Evolutionary conservation across 2,329 filamentous ascomycete species (phyloP), one percentile per base, ranked within the genome.

Genomic region (Lomentospora prolificans): DNA sequence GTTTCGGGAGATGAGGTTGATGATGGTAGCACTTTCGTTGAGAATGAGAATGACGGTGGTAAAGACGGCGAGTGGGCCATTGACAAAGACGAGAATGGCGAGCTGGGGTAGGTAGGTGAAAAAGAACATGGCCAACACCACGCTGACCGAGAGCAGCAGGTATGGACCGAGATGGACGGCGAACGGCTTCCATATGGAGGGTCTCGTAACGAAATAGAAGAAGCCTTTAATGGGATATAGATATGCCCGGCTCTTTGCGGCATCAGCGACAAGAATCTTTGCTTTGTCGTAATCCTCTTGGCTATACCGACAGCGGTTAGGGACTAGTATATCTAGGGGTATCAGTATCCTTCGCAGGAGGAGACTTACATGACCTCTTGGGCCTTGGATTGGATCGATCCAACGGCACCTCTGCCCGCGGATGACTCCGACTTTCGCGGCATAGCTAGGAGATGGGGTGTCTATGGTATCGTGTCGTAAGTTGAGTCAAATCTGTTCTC

Each of bases 51-150:
- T 71, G 2, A 85, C 75, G 0, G 88, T 87, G 1, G 85, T 85
- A 58, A 90, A 70, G n/a, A 87, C 84, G 3, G 88, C 87, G 3
- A 92, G 72, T 0, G 88, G 91, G 0, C 92, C 92, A 61, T 90
- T 92, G 60, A 95, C 87, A 63, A 96, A 84, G 53, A 90, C 79
- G 48, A 96, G 79, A 12, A 96, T 70, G 1, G 90, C 87, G 24
- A 90, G 80, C 73, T 96, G 92, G 0, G 92, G 92, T 7, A 85
- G 66, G 67, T 96, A 96, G 51, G 90, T 87, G 66, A 96, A 84
- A 62, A 87, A 74, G 71, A 97, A 96, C 89, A 96, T 95, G 68
- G 81, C 76, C 9, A 76, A 75, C 1, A 91, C 85, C 50, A 96
- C 84, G 48, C 81, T 80, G 8, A 85, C 69, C 12, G 88, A 90